phyloP scores from a whole-genome alignment of 192 early-diverging fungal genomes.

The Dispira simplex region DNA sequence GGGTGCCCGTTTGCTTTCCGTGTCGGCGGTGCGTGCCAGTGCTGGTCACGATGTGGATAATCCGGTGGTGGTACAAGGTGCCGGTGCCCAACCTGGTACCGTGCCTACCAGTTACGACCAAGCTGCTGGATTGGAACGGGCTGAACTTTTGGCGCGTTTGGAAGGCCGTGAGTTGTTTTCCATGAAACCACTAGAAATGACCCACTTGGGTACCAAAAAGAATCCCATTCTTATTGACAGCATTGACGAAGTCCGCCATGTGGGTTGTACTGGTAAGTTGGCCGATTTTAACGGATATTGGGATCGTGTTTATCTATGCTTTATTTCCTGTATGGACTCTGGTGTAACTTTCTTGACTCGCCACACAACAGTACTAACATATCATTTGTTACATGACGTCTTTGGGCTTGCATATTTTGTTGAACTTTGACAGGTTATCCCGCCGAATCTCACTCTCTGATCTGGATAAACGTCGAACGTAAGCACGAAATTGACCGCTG shows the following conservation, averaged over 20 bases:
- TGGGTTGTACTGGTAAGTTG: slow-evolving; percentile 83
- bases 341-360: slow-evolving; percentile 2
- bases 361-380: background rate
- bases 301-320: background rate
- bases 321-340: slow-evolving; percentile 9
- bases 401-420: background rate
- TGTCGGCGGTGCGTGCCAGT: too few species aligned
- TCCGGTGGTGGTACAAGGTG: slow-evolving; percentile 20
- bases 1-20: too few species aligned
- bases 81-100: slow-evolving; percentile 52
- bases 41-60: too few species aligned
- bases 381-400: slow-evolving; percentile 5
- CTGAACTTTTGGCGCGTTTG: slow-evolving; percentile 69
- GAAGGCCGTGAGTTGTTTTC: slow-evolving; percentile 85
- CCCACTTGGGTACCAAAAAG: slow-evolving; percentile 56
- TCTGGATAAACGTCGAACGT: slow-evolving; percentile 81
- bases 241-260: slow-evolving; percentile 60
- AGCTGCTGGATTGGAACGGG: slow-evolving; percentile 79
- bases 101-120: slow-evolving; percentile 76
- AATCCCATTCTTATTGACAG: slow-evolving; percentile 81
- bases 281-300: background rate
- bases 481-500: slow-evolving; percentile 74
- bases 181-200: slow-evolving; percentile 59
- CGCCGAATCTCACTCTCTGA: slow-evolving; percentile 78
- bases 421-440: slow-evolving; percentile 54